Conservation (phyloP, 148 eudicot genomes). For the Vaccinium vitisidaea region DNA sequence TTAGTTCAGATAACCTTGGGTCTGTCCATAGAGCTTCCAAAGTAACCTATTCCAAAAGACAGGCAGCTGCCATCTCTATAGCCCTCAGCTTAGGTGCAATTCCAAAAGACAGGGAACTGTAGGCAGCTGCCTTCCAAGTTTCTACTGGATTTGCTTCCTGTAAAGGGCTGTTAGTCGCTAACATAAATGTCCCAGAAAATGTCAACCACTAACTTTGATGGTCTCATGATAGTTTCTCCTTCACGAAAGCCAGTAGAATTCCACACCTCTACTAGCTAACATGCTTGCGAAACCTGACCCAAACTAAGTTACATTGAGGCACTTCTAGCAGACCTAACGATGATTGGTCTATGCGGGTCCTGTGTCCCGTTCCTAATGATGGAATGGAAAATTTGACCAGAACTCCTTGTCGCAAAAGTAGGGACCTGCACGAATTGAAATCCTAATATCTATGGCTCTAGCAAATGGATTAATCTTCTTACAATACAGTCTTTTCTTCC, state of each 20-base stretch:
- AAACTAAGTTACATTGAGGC: background rate
- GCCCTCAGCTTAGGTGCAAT: slow-evolving; percentile 26
- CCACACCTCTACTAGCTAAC: background rate
- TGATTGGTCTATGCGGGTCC: background rate
- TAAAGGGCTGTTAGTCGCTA: background rate
- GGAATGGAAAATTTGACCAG: background rate
- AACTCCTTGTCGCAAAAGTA: background rate
- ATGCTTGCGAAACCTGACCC: background rate
- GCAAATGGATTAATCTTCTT: background rate
- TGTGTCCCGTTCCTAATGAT: background rate
- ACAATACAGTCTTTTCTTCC: background rate
- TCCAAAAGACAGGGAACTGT: no score
- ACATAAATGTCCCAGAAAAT: no score
- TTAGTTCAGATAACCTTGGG: slow-evolving; percentile 52
- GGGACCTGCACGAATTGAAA: background rate
- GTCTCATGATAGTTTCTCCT: background rate
- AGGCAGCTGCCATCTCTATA: slow-evolving; percentile 85
- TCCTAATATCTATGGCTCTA: background rate
- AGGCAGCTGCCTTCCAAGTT: no score
- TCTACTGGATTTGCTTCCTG: background rate
- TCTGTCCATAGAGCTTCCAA: slow-evolving; percentile 71
- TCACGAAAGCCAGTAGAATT: background rate
- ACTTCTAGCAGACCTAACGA: background rate
- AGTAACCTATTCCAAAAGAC: slow-evolving; percentile 90
- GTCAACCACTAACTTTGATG: background rate